Evolutionary conservation across 495 filamentous ascomycete species (phyloP), one percentile per base, ranked within the genome.

Genomic region (Penicillium waksmanii): DNA sequence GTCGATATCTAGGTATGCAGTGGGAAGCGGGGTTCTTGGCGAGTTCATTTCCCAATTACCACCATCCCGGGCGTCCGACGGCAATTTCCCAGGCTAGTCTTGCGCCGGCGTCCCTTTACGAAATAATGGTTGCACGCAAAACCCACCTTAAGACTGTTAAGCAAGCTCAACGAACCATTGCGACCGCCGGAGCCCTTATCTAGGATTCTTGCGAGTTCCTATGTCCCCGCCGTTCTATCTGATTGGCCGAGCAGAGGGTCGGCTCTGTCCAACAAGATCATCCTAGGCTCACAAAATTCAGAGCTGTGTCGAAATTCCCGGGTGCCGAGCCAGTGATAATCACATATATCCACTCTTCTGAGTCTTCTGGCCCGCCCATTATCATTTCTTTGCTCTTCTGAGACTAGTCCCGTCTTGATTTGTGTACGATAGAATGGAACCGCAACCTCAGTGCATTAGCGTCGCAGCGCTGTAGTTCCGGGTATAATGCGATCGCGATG

Each of bases 371-470:
- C 27, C 27, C 27, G 6, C 27, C 27, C 27, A 31, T 31, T 31
- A 31, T 31, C 27, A 31, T 31, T 8, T 8, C 27, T 31, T 31
- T 7, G 36, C 36, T n/a, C 36, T 38, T 13, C 36, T 38, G 36
- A n/a, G 36, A 38, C 11, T 38, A 38, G 36, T 36, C 36, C 36
- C 11, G 15, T n/a, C 15, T n/a, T n/a, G 15, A 38, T 3, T 38
- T 38, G 36, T n/a, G 11, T 13, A 13, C 15, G 15, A n/a, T 13
- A 38, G 36, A 38, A n/a, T 3, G 36, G 18, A 18, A 46, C 15
- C n/a, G 42, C 46, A 48, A 48, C 18, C 18, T 25, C 21, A 27
- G 46, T 48, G 46, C 46, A 48, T 48, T 48, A 48, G 46, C 46
- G 46, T n/a, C 36, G 15, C 36, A 38, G 36, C 6, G 46, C 19